These are phyloP conservation scores for Candida tibetensis DNA, from an alignment of 805 yeast species.

Conservation along the genomic window DNA sequence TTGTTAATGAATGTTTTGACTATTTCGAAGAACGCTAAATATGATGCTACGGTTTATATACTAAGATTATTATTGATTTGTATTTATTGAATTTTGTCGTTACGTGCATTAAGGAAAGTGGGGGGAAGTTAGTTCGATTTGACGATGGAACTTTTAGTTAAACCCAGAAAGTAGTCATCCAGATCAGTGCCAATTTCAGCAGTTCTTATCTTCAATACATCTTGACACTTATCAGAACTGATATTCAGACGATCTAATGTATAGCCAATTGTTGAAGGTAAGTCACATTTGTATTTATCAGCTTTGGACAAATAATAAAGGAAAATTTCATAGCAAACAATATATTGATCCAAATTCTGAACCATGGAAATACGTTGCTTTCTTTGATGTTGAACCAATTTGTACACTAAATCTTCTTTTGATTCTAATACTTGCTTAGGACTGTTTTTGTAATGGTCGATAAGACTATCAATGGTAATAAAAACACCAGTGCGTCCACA, in stretches of 20 bases:
- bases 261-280: background rate
- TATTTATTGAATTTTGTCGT: background rate
- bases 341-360: constrained; percentile 72
- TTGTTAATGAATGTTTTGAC: constrained; percentile 1
- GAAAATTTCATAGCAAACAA: constrained; percentile 69
- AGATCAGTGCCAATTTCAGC: background rate
- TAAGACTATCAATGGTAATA: constrained; percentile 33
- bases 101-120: background rate
- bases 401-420: constrained; percentile 53
- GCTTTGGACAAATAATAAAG: constrained; percentile 19
- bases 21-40: constrained; percentile 1
- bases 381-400: constrained; percentile 64
- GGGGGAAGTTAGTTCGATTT: background rate
- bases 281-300: constrained; percentile 4
- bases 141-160: background rate
- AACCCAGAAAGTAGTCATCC: constrained; percentile 4
- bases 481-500: constrained; percentile 72
- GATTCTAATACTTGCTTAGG: constrained; percentile 10
- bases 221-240: too few species aligned
- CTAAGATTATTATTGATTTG: background rate
- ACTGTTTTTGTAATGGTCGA: constrained; percentile 13
- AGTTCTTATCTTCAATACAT: background rate
- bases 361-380: constrained; percentile 82
- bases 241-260: too few species aligned
- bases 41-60: too few species aligned